phyloP scores from a whole-genome alignment of 2,329 filamentous ascomycete genomes.

The Penicillium vulpinum region DNA sequence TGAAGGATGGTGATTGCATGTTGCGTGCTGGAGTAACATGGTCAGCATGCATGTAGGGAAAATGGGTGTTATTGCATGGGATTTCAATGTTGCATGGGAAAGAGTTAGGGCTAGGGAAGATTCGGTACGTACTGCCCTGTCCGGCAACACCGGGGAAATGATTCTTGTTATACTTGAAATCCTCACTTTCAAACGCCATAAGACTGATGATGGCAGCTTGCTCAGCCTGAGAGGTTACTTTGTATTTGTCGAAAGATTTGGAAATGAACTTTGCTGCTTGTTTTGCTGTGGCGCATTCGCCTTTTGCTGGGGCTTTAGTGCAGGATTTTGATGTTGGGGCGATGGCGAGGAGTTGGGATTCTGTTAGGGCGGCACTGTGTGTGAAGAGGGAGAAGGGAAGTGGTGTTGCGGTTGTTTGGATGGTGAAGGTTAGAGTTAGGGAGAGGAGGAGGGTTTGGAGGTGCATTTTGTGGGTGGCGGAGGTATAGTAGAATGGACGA shows the following conservation, averaged over 20 bases:
- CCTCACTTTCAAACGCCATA: slow-evolving; percentile 68
- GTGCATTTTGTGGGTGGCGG: slow-evolving; percentile 3
- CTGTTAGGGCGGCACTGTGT: slow-evolving; percentile 23
- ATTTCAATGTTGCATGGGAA: not conserved
- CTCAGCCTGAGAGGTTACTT: slow-evolving; percentile 55
- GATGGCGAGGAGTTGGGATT: slow-evolving; percentile 45
- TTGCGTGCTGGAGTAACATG: slow-evolving; percentile 50
- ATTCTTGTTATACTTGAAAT: slow-evolving; percentile 73
- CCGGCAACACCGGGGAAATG: slow-evolving; percentile 58
- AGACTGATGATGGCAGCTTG: slow-evolving; percentile 70
- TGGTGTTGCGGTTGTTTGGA: slow-evolving; percentile 13
- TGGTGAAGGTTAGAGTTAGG: slow-evolving; percentile 16
- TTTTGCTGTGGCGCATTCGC: slow-evolving; percentile 66
- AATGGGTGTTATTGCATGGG: too few relatives aligned
- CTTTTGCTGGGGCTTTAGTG: slow-evolving; percentile 44
- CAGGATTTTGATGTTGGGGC: slow-evolving; percentile 61
- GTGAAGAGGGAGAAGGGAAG: not conserved
- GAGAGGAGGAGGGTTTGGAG: slow-evolving; percentile 4
- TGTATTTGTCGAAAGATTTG: slow-evolving; percentile 58
- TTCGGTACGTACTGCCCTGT: slow-evolving; percentile 64
- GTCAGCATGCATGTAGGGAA: not conserved
- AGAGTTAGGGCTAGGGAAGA: not conserved
- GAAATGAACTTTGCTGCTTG: slow-evolving; percentile 61
- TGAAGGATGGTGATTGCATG: slow-evolving; percentile 62
- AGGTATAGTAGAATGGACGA: not conserved